Percentiles rank a stretch among this genome's conserved stretches.
phyloP scores from a whole-genome alignment of 495 filamentous ascomycete genomes.

The Penicillium goetzii region DNA sequence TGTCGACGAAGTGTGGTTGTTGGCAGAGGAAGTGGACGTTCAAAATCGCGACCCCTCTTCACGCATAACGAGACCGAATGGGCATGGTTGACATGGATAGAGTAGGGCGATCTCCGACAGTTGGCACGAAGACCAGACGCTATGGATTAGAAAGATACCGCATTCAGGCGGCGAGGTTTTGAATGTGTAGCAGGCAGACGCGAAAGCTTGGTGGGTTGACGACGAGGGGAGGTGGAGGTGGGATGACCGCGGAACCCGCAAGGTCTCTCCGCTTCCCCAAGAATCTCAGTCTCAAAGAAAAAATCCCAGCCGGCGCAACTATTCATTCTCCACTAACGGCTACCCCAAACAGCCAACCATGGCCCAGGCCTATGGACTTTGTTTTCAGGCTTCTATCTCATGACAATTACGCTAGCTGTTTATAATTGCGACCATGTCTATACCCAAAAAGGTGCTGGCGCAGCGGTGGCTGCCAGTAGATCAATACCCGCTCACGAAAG shows the following conservation, averaged over 20 bases:
- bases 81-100: constrained; percentile 22
- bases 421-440: constrained; percentile 4
- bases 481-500: constrained; percentile 28
- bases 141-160: constrained; percentile 21
- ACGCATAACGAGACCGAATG: constrained; percentile 17
- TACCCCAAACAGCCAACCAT: constrained; percentile 1
- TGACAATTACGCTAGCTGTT: not conserved
- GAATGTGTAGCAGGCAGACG: constrained; percentile 5
- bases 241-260: constrained; percentile 19
- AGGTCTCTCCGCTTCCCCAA: constrained; percentile 15
- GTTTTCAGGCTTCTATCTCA: not conserved
- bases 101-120: constrained; percentile 19
- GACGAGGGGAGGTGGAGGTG: constrained; percentile 14
- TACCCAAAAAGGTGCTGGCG: constrained; percentile 4
- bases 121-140: constrained; percentile 23
- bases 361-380: not conserved
- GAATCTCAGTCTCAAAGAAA: not conserved
- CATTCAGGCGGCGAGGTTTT: constrained; percentile 29
- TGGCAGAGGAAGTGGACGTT: constrained; percentile 4
- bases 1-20: not conserved
- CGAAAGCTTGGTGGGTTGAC: constrained; percentile 7
- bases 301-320: not conserved
- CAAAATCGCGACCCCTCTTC: constrained; percentile 24
- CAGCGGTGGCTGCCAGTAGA: constrained; percentile 12
- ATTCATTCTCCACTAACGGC: not conserved